Base-by-base conservation (phyloP, 2,329 filamentous ascomycete genomes). In the Kalmusia sp. region DNA sequence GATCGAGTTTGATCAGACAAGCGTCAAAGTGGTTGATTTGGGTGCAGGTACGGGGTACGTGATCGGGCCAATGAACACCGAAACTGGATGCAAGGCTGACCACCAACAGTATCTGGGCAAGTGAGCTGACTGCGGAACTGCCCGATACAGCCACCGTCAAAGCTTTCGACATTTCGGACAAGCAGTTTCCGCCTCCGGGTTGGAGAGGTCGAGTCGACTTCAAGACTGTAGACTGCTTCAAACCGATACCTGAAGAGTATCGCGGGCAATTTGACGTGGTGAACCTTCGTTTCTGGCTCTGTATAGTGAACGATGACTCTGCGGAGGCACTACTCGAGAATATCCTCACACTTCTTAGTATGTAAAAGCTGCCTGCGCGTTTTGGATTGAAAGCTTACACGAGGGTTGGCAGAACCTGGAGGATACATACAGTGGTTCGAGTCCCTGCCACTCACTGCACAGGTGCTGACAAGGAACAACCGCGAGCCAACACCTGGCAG, bases 241-340 rank as follows among this genome's bases (percentile, higher is more conserved):
- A 60, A 4, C 65, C 67, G 2, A 72, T 70, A 34, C 63, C 68
- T 2, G 15, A 38, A 2, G 61, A 70, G 25, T 62, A 71, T 33
- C 49, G 60, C 8, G 63, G 57, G 1, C 59, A 58, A 25, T 73
- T 70, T 31, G 71, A 73, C 43, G 54, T 72, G 9, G 68, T 73
- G 1, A 63, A 73, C 48, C 57, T 70, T 21, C 59, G 68, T 7
- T 57, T 72, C 9, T 50, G 70, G 14, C 56, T 63, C 9, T 67
- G 59, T 2, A 68, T 67, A 17, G 41, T 72, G 7, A 66, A 65
- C 22, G 55, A 64, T 30, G 50, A 34, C 7, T 61, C 66, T 14
- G 65, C 67, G 14, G 25, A 54, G 5, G 40, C 19, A 0, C 52
- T 66, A 0, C 35, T 73, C 4, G 54, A 51, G 7, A 72, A 73